Base-by-base conservation (phyloP, 192 early-diverging fungal genomes). In the Helicostylum pulchrum region DNA sequence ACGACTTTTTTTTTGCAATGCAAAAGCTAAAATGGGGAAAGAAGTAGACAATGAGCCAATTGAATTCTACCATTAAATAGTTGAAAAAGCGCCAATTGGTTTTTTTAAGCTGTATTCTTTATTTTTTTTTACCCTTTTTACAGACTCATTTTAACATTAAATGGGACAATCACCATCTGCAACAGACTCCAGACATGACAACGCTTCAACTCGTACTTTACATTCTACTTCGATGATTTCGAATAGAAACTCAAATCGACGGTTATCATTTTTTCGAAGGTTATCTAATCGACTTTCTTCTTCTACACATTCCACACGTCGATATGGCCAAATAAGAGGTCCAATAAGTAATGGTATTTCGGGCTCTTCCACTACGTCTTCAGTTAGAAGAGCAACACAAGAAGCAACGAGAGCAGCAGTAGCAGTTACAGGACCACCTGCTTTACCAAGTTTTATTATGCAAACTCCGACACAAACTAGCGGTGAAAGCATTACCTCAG, bases 81-180 rank as follows among this genome's bases (percentile, higher is more conserved):
- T 26, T 26, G 26, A 26, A 26, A 26, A 26, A 2, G 26, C 26
- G 26, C 26, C 26, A 26, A 2, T 26, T 2, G 26, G 26, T 26
- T 26, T 26, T 26, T 26, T 26, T 26, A 2, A 26, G 26, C 26
- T 26, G 26, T 26, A 26, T 26, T 26, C 2, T 26, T 26, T 26
- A 26, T 26, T 26, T 26, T 26, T 2, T 26, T 26, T n/a, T n/a
- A n/a, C n/a, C n/a, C 26, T 26, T 26, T 26, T 26, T 26, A 26
- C 0, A 26, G 1, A 26, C 2, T 26, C 26, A 26, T 26, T 26
- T 26, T 26, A 26, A 2, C 26, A 26, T 26, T 26, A 26, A 14
- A 67, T 67, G 65, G 65, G 65, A 4, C 65, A 67, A 60, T 31
- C 56, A 67, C 55, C 65, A 56, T 67, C 65, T 20, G 36, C 57